These are phyloP conservation scores for Heterobasidion annosum DNA, from an alignment of 1,284 basidiomycete species.

Conservation along the genomic window DNA sequence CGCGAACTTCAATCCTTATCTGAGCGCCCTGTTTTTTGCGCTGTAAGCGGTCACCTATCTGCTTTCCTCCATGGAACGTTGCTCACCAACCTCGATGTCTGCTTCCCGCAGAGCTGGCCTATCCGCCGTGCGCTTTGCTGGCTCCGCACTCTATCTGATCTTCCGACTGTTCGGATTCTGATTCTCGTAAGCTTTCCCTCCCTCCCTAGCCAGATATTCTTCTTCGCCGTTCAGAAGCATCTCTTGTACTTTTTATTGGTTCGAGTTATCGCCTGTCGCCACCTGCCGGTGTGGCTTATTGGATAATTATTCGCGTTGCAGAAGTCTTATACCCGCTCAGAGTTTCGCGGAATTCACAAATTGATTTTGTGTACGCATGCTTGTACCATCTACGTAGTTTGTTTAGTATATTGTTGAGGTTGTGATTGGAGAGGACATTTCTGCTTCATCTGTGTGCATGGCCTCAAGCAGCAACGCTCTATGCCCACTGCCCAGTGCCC, in stretches of 20 bases:
- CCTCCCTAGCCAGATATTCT: neutral
- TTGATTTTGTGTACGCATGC: slow-evolving; percentile 1
- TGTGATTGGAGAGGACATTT: neutral
- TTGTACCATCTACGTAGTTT: neutral
- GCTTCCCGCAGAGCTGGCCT: slow-evolving; percentile 52
- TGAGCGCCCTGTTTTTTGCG: slow-evolving; percentile 75
- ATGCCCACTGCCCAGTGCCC: too few relatives aligned
- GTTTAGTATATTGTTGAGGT: neutral
- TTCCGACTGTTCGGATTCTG: slow-evolving; percentile 57
- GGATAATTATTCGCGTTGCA: neutral
- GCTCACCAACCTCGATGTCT: slow-evolving; percentile 3
- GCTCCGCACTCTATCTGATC: slow-evolving; percentile 71
- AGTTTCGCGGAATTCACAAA: neutral
- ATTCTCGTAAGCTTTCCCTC: slow-evolving; percentile 3
- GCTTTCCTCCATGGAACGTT: slow-evolving; percentile 1
- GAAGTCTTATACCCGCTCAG: neutral
- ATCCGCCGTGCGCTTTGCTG: slow-evolving; percentile 70
- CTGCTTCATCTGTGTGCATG: too few relatives aligned
- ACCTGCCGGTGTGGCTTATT: neutral
- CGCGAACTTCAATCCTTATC: slow-evolving; percentile 76
- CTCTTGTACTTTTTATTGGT: neutral
- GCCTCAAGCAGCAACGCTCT: too few relatives aligned
- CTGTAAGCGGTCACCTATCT: slow-evolving; percentile 43
- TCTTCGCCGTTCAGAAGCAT: neutral
- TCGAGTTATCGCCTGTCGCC: neutral